These are phyloP conservation scores for Orbilia quercus DNA, from an alignment of 2,329 filamentous ascomycete species.

Conservation along the genomic window DNA sequence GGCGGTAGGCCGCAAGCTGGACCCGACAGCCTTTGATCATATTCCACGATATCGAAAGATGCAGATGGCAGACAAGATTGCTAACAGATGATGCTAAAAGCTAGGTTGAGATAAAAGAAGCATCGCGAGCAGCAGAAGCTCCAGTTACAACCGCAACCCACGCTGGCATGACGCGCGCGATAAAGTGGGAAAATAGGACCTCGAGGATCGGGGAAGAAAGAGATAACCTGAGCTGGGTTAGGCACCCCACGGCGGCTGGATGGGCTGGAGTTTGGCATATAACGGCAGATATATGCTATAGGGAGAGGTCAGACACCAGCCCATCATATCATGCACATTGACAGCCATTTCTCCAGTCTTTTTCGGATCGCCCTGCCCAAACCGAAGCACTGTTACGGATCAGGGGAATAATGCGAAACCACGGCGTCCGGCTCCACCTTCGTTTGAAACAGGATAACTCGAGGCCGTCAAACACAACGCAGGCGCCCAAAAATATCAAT, in stretches of 20 bases:
- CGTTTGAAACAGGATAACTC: slow-evolving; percentile 34
- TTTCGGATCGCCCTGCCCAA: slow-evolving; percentile 56
- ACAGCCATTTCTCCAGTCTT: slow-evolving; percentile 30
- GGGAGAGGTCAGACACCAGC: not conserved
- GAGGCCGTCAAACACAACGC: slow-evolving; percentile 22
- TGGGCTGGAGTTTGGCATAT: slow-evolving; percentile 39
- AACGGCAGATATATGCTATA: slow-evolving; percentile 41
- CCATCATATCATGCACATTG: slow-evolving; percentile 37
- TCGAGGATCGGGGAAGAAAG: slow-evolving; percentile 17
- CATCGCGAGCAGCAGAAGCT: slow-evolving; percentile 48
- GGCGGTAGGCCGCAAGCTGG: slow-evolving; percentile 46
- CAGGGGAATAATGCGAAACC: slow-evolving; percentile 54
- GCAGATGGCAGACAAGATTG: slow-evolving; percentile 29
- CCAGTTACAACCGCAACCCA: slow-evolving; percentile 33
- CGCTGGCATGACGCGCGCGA: slow-evolving; percentile 53
- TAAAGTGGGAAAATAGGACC: slow-evolving; percentile 12
- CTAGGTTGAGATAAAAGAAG: slow-evolving; percentile 41
- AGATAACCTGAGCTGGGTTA: slow-evolving; percentile 17
- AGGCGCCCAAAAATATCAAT: slow-evolving; percentile 8
- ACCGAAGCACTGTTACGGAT: slow-evolving; percentile 45
- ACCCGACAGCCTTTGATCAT: slow-evolving; percentile 54
- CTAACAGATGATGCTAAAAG: slow-evolving; percentile 45
- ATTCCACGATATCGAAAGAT: slow-evolving; percentile 51
- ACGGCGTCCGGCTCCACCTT: slow-evolving; percentile 34
- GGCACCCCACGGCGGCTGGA: slow-evolving; percentile 5